Evolutionary conservation across 176 grass and related monocot species (phyloP).

Genomic region (Eleusine coracana): DNA sequence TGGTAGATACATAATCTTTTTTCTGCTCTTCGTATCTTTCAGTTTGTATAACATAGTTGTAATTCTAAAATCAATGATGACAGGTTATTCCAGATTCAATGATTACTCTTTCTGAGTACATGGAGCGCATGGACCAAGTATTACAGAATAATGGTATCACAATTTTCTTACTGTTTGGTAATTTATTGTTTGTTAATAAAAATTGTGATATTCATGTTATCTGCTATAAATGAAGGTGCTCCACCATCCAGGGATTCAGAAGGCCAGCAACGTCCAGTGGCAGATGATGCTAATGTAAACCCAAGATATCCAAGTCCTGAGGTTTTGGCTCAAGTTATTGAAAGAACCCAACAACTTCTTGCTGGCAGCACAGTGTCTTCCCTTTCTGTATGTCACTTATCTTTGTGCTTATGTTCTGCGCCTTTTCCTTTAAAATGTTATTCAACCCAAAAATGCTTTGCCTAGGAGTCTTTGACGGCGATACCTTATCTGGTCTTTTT

Average conservation of each 20-base stretch:
- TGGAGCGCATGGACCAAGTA: constrained; percentile 67
- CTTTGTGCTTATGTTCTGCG: constrained; percentile 22
- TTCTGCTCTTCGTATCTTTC: constrained; percentile 12
- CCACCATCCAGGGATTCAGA: constrained; percentile 50
- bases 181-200: constrained; percentile 35
- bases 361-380: constrained; percentile 59
- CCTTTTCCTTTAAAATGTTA: constrained; percentile 17
- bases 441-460: constrained; percentile 9
- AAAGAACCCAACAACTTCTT: constrained; percentile 72
- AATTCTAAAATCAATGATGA: constrained; percentile 5
- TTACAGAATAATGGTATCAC: constrained; percentile 72
- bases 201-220: constrained; percentile 32
- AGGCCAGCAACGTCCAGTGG: constrained; percentile 44
- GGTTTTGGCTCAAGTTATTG: constrained; percentile 74
- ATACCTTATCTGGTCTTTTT: constrained; percentile 8
- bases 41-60: constrained; percentile 17
- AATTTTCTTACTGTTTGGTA: constrained; percentile 24
- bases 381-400: constrained; percentile 74
- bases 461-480: background rate
- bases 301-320: constrained; percentile 70
- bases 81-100: constrained; percentile 92
- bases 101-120: constrained; percentile 71
- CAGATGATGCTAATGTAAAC: constrained; percentile 51
- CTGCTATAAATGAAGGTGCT: constrained; percentile 51
- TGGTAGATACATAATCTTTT: constrained; percentile 41